A percentile compares a stretch with the other conserved stretches of the same genome.
phyloP scores from a whole-genome alignment of 345 rosid genomes.

The Cardamine occulta region DNA sequence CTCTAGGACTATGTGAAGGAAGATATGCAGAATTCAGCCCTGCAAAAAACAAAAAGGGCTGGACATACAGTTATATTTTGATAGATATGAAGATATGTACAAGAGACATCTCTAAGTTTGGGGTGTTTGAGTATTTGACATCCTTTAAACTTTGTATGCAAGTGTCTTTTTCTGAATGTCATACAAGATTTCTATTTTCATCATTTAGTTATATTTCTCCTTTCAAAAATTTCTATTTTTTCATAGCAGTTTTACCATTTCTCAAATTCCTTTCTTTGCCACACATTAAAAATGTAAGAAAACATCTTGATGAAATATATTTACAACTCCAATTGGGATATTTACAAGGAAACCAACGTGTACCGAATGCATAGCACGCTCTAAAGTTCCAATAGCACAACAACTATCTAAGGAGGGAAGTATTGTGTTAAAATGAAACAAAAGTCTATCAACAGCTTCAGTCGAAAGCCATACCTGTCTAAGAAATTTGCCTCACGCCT shows the following conservation, averaged over 20 bases:
- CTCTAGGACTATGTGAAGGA: slow-evolving; percentile 54
- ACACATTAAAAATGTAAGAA: not conserved
- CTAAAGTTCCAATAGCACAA: slow-evolving; percentile 3
- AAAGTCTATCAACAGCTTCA: slow-evolving; percentile 49
- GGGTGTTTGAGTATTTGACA: slow-evolving; percentile 48
- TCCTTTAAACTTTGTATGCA: slow-evolving; percentile 40
- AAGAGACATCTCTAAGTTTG: slow-evolving; percentile 43
- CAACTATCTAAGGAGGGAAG: slow-evolving; percentile 3
- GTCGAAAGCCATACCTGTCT: slow-evolving; percentile 59
- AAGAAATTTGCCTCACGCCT: slow-evolving; percentile 64
- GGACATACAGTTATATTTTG: slow-evolving; percentile 2
- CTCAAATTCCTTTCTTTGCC: not conserved
- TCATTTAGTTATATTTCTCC: not conserved
- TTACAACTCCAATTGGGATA: not conserved
- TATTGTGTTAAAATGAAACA: not conserved
- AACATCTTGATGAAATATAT: not conserved
- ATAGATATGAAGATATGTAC: slow-evolving; percentile 39
- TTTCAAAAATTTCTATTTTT: not conserved
- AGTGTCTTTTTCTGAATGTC: slow-evolving; percentile 19
- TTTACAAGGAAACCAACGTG: not conserved
- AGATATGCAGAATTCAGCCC: slow-evolving; percentile 61
- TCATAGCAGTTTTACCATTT: not conserved
- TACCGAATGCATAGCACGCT: not conserved
- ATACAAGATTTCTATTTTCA: slow-evolving; percentile 8
- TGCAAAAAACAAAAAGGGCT: slow-evolving; percentile 32